phyloP scores from a whole-genome alignment of 2,329 filamentous ascomycete species.

The Monosporascus sp. region DNA sequence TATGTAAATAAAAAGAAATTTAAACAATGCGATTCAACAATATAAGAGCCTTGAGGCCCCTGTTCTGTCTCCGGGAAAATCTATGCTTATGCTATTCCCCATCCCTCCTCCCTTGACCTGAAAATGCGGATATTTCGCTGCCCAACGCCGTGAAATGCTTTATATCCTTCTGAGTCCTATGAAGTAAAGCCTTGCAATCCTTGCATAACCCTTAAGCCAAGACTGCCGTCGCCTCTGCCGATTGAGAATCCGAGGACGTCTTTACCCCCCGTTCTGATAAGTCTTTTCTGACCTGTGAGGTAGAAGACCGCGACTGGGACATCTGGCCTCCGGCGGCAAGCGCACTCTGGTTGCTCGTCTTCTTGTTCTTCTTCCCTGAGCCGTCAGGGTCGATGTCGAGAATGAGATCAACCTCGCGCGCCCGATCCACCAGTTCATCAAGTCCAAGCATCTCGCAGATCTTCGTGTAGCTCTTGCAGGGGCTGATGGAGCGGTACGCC shows the following conservation, averaged over 20 bases:
- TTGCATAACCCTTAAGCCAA: conserved; percentile 4
- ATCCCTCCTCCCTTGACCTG: background rate
- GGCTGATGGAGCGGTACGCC: conserved; percentile 56
- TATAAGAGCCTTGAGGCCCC: background rate
- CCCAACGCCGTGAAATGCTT: conserved; percentile 20
- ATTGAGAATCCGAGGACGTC: conserved; percentile 5
- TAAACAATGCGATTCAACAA: background rate
- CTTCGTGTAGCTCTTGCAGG: conserved; percentile 66
- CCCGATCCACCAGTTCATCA: conserved; percentile 57
- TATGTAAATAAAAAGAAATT: background rate
- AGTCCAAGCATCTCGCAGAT: conserved; percentile 62
- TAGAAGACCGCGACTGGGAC: conserved; percentile 28
- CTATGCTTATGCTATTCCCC: conserved; percentile 3
- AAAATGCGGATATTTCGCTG: conserved; percentile 3
- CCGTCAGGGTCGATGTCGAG: conserved; percentile 54
- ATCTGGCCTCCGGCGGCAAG: conserved; percentile 44
- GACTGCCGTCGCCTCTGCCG: conserved; percentile 11
- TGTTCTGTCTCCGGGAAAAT: background rate
- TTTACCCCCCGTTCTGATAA: conserved; percentile 27
- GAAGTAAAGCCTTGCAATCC: background rate
- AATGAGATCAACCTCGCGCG: conserved; percentile 59
- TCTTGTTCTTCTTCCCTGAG: conserved; percentile 36
- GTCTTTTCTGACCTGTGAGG: conserved; percentile 18
- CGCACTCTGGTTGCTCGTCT: conserved; percentile 33
- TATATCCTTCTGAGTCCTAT: conserved; percentile 1